phyloP scores from a whole-genome alignment of 306 rosid genomes.

The Lagenaria siceraria region DNA sequence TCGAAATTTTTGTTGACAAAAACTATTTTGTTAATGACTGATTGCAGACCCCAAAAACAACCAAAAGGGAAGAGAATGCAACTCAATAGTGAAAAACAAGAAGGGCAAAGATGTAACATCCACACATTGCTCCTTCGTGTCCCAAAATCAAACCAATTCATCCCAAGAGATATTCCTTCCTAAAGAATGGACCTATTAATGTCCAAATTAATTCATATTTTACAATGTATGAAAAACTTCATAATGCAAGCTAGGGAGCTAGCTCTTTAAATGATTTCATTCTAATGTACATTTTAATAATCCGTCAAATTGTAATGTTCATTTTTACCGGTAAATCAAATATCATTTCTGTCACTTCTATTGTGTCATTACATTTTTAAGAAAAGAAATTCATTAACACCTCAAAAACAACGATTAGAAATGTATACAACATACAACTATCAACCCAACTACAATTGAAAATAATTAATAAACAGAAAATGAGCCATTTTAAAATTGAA shows the following conservation, averaged over 20 bases:
- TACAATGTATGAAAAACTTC: neutral
- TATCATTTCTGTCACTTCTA: neutral
- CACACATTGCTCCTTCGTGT: conserved; percentile 24
- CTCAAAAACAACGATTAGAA: no score
- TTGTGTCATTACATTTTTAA: no score
- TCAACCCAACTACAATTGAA: no score
- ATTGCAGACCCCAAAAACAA: conserved; percentile 9
- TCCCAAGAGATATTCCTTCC: conserved; percentile 53
- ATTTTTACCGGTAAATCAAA: neutral
- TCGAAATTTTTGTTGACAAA: neutral
- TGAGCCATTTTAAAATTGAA: no score
- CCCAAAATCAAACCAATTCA: conserved; percentile 24
- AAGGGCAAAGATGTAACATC: conserved; percentile 18
- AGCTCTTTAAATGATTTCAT: neutral
- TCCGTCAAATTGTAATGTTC: neutral
- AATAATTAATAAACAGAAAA: no score
- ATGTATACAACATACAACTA: no score
- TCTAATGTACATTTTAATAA: neutral
- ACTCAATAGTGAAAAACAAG: conserved; percentile 12
- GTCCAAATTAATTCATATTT: neutral
- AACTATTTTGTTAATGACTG: neutral
- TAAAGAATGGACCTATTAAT: conserved; percentile 68
- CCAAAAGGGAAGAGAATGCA: conserved; percentile 4
- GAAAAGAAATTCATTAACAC: no score
- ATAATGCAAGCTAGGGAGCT: neutral